phyloP scores from a whole-genome alignment of 1,284 basidiomycete genomes.

The Moesziomyces parantarcticus region DNA sequence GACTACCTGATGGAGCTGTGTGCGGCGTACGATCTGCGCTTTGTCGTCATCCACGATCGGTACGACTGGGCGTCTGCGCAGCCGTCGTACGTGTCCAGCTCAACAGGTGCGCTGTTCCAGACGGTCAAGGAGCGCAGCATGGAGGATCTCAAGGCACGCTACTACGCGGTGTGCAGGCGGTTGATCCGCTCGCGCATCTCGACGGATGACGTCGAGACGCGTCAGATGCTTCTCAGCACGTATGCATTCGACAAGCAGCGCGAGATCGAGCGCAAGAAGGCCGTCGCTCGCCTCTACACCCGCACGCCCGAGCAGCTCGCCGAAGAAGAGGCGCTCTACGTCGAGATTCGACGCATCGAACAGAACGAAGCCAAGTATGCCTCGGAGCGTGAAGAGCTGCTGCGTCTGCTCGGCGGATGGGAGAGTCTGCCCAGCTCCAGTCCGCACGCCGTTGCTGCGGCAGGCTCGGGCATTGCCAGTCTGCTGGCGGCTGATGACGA shows the following conservation, averaged over 20 bases:
- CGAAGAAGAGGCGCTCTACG: conserved; percentile 94
- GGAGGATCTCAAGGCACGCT: conserved; percentile 93
- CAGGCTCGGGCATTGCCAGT: conserved; percentile 59
- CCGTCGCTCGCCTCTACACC: conserved; percentile 84
- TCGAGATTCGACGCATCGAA: conserved; percentile 92
- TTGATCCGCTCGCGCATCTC: conserved; percentile 79
- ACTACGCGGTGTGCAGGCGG: conserved; percentile 90
- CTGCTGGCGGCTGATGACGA: conserved; percentile 30
- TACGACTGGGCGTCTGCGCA: conserved; percentile 75
- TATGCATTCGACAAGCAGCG: conserved; percentile 75
- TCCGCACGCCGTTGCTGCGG: conserved; percentile 56
- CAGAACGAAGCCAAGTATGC: conserved; percentile 90
- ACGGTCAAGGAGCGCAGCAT: conserved; percentile 42
- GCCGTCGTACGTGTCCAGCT: conserved; percentile 11
- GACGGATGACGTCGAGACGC: conserved; percentile 58
- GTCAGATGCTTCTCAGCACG: conserved; percentile 61
- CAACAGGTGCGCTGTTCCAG: not conserved
- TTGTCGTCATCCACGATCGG: conserved; percentile 89
- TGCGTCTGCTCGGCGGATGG: conserved; percentile 76
- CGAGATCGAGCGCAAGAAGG: conserved; percentile 88
- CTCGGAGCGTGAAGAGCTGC: conserved; percentile 87
- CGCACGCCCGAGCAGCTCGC: conserved; percentile 88
- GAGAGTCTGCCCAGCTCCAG: conserved; percentile 62
- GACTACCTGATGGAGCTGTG: conserved; percentile 88
- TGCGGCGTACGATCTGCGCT: conserved; percentile 85